A percentile compares a stretch with the other conserved stretches of the same genome.
phyloP scores from a whole-genome alignment of 148 eudicot species.

The Rhododendron williamsianum region DNA sequence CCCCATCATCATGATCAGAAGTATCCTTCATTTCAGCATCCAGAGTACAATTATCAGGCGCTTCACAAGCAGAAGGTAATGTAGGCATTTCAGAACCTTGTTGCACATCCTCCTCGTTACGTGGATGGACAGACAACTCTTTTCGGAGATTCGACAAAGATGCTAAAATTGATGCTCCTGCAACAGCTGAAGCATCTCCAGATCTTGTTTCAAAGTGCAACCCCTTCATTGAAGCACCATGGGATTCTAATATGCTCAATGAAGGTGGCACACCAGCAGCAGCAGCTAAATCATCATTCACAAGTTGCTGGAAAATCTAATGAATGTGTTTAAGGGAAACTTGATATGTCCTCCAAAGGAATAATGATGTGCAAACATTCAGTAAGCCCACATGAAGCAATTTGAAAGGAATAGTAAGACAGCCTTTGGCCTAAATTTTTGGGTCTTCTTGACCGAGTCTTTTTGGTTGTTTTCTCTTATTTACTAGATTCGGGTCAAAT shows the following conservation, averaged over 20 bases:
- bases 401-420: background rate
- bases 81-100: slow-evolving; percentile 45
- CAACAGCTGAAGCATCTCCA: slow-evolving; percentile 58
- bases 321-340: slow-evolving; percentile 34
- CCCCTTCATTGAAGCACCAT: slow-evolving; percentile 50
- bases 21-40: slow-evolving; percentile 63
- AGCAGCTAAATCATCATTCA: slow-evolving; percentile 39
- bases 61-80: slow-evolving; percentile 40
- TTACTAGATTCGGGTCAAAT: background rate
- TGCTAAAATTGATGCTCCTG: slow-evolving; percentile 78
- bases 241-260: slow-evolving; percentile 63
- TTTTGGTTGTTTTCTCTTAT: background rate
- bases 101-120: slow-evolving; percentile 44
- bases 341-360: background rate
- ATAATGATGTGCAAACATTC: background rate
- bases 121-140: slow-evolving; percentile 61
- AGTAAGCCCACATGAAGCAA: background rate
- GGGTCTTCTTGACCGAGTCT: background rate
- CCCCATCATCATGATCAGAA: slow-evolving; percentile 39
- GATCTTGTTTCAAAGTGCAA: slow-evolving; percentile 50
- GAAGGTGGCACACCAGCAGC: slow-evolving; percentile 43
- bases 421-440: background rate
- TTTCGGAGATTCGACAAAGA: slow-evolving; percentile 54
- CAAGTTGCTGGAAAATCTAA: slow-evolving; percentile 72
- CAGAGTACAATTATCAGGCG: slow-evolving; percentile 46